Evolutionary conservation across 768 basidiomycete genomes (phyloP), one percentile per base, ranked within the genome.

Genomic region (Amanita rimosa): DNA sequence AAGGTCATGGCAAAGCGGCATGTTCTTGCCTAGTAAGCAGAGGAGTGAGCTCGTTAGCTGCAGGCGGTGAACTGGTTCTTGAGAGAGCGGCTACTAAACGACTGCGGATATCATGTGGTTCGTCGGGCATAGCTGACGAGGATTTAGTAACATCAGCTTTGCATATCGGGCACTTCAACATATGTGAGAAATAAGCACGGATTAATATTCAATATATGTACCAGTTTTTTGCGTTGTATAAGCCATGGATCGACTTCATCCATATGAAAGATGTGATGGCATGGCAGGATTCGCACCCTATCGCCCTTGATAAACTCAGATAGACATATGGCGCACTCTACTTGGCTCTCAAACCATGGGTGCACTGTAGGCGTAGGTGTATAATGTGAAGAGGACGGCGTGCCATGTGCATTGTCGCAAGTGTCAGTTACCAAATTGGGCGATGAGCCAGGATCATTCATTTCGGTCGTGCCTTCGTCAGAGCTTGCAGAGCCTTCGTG

Each of bases 231-330:
- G 63, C 89, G 79, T 52, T 85, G 81, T 49, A 94, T 83, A 52
- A 98, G 67, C 95, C 95, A 98, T 54, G 84, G 76, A 61, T 93
- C 91, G 34, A 96, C 79, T 62, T 97, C 95, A 31, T 83, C 75
- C 39, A 89, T 75, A 65, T 98, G 95, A 67, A 96, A 98, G 47
- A 98, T 81, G 62, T 98, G 95, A 41, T 87, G 85, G 59, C 95
- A 98, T 1, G 95, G 95, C 35, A 97, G 62, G 45, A 94, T 88
- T 56, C 94, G 79, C 37, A 97, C 89, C 57, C 80, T 77, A 61
- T 98, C 95, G 2, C 93, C 93, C 58, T 81, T 81, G 35, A 69
- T 79, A 57, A 97, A 98, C 53, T 83, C 79, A 51, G 76, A 86
- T 49, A 98, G 73, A 62, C 95, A 98, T 48, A 98, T 97, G 29